Evolutionary conservation across 768 basidiomycete species (phyloP), one percentile per base, ranked within the genome.

Genomic region (Polyporus arcularius): DNA sequence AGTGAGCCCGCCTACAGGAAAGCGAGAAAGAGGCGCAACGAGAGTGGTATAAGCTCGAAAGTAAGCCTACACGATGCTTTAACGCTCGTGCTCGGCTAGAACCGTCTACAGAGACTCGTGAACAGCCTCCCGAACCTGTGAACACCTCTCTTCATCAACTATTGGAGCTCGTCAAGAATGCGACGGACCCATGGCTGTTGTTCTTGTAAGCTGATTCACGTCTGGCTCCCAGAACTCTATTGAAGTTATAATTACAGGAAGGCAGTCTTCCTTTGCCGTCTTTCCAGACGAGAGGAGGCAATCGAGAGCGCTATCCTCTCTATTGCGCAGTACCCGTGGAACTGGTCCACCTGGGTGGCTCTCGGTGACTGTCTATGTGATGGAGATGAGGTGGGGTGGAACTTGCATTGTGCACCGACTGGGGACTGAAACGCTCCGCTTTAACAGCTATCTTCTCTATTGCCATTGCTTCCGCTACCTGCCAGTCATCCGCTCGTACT

Each of bases 261-360:
- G 72, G 91, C 89, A 0, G 74, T 98, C 4, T 87, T 97, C 63
- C 83, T 96, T 55, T 86, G 85, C 47, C 87, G 92, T 12, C 76
- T 96, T 51, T 85, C 85, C 49, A 82, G 90, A 61, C 83, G 94
- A 28, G 87, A 92, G 61, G 90, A 94, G 70, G 94, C 96, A 1
- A 90, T 96, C 12, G 94, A 96, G 70, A 82, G 79, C 65, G 83
- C 85, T 14, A 78, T 97, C 16, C 74, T 85, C 38, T 95, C 94
- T 12, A 87, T 96, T 45, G 80, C 82, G 40, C 80, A 81, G 5
- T 92, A 88, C 68, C 89, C 91, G 12, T 98, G 92, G 87, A 98
- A 98, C 70, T 98, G 96, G 95, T 90, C 91, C 30, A 79, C 86
- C n/a, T 98, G 95, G 95, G 76, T 83, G 8, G 80, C 94, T 45